Evolutionary conservation across 202 grass and related monocot species (phyloP), one percentile per base, ranked within the genome.

Genomic region (Panicum hallii): DNA sequence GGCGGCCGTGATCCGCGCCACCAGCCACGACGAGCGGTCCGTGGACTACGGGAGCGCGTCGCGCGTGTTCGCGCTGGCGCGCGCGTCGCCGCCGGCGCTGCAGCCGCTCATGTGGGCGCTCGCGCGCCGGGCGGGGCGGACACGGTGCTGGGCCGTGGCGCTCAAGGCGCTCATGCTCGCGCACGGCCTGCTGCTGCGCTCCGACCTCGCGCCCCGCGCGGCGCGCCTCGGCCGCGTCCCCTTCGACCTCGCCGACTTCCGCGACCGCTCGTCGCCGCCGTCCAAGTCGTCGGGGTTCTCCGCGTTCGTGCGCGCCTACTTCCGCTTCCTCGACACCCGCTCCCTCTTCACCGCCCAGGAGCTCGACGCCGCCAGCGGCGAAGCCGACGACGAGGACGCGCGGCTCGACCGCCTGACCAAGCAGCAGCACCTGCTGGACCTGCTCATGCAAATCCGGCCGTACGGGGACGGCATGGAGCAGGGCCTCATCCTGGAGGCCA

Each of bases 211-310:
- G 43, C 82, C 89, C 0, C 60, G 72, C 36, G 47, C 83, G 1
- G 68, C 63, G 46, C 81, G 79, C 63, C 67, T 93, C 6, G 91
- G 88, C 20, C 89, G 91, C 61, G 84, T 99, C 55, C 93, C 93
- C 2, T 99, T 99, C 70, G 96, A 99, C 82, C 92, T 95, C 81
- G 92, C 91, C 34, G 96, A 94, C 41, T 95, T 99, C 84, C 79
- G 42, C 32, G 96, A 91, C 72, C 71, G 90, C 79, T 95, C 91
- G 28, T 82, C 92, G 13, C 53, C 88, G 20, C 75, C 87, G 15
- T 50, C 89, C 20, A 86, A 43, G 4, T 67, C 93, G 4, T 83
- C 73, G 0, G 88, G 74, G 1, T 23, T 95, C 84, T 91, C 93
- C 20, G 79, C 90, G 50, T 95, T 99, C 77, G 75, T 99, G 52